Evolutionary conservation across 805 yeast species (phyloP).

Genomic region (Candida nitratophila): DNA sequence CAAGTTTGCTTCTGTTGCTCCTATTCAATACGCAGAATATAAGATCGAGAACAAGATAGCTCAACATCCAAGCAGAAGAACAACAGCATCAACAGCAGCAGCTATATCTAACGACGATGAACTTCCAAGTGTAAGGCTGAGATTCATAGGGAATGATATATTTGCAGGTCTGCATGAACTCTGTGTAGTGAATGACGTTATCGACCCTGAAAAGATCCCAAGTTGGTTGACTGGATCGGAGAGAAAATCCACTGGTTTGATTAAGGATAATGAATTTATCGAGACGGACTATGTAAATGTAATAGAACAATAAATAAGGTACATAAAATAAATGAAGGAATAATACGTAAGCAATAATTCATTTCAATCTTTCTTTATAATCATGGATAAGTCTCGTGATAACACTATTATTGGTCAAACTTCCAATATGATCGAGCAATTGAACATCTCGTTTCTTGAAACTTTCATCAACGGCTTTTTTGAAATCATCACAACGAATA

Average conservation of each 20-base stretch:
- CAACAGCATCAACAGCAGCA: too few species aligned
- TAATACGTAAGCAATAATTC: too few species aligned
- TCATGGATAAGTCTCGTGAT: conserved; percentile 16
- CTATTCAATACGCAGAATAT: conserved; percentile 48
- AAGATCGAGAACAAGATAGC: conserved; percentile 26
- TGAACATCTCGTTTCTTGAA: conserved; percentile 35
- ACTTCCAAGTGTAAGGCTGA: conserved; percentile 19
- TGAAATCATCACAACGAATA: conserved; percentile 43
- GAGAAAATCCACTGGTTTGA: conserved; percentile 42
- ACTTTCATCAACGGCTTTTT: conserved; percentile 45
- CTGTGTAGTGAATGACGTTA: conserved; percentile 34
- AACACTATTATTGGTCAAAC: conserved; percentile 13
- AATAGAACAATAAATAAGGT: neutral
- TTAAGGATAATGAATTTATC: conserved; percentile 30
- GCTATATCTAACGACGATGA: conserved; percentile 2
- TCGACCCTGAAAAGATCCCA: conserved; percentile 55
- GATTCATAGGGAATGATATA: conserved; percentile 60
- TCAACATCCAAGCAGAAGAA: too few species aligned
- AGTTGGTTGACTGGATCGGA: conserved; percentile 78
- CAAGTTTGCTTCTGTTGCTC: conserved; percentile 47
- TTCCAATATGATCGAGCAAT: conserved; percentile 20
- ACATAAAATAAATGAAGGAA: neutral
- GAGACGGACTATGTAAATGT: conserved; percentile 2
- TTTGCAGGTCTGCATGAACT: conserved; percentile 76
- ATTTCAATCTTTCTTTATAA: conserved; percentile 8